Evolutionary conservation across 208 protist genomes (phyloP).

Genomic region (Trypanosomatidae sp.): DNA sequence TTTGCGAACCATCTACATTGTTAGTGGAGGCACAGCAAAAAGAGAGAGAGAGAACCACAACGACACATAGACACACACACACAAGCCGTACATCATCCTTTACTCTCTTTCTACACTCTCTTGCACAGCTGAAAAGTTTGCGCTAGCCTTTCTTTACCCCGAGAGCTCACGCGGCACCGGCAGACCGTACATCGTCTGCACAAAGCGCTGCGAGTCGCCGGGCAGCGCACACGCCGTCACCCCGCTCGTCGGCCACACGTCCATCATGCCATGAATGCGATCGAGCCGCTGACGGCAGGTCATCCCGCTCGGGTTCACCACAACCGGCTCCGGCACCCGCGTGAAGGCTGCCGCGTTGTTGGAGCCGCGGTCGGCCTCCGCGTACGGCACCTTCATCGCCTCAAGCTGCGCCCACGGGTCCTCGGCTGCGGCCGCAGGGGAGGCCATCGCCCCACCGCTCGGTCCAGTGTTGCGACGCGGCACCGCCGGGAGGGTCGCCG

Average conservation of each 20-base stretch:
- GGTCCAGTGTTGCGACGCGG: slow-evolving; percentile 3
- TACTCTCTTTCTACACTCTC: too few species aligned
- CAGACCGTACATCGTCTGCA: slow-evolving; percentile 55
- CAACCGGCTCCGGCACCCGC: slow-evolving; percentile 39
- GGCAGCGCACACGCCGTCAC: slow-evolving; percentile 40
- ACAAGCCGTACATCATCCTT: too few species aligned
- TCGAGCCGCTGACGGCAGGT: slow-evolving; percentile 53
- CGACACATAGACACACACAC: too few species aligned
- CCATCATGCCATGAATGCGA: slow-evolving; percentile 48
- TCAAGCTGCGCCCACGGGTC: slow-evolving; percentile 52
- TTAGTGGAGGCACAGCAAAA: too few species aligned
- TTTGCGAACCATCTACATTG: too few species aligned
- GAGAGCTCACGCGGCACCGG: slow-evolving; percentile 62
- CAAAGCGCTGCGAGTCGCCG: slow-evolving; percentile 32
- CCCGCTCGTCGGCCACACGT: slow-evolving; percentile 56
- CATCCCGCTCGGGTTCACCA: slow-evolving; percentile 51
- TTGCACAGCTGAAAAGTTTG: too few species aligned
- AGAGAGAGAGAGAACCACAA: too few species aligned
- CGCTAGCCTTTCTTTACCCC: too few species aligned
- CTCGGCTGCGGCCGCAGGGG: too few species aligned
- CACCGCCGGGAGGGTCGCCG: slow-evolving; percentile 16
- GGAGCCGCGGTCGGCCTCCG: slow-evolving; percentile 7
- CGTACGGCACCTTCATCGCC: slow-evolving; percentile 52
- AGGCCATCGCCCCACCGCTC: too few species aligned
- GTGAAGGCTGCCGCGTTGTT: slow-evolving; percentile 13